Evolutionary conservation across 148 eudicot genomes (phyloP), one percentile per base, ranked within the genome.

Genomic region (Nyssa sinensis): DNA sequence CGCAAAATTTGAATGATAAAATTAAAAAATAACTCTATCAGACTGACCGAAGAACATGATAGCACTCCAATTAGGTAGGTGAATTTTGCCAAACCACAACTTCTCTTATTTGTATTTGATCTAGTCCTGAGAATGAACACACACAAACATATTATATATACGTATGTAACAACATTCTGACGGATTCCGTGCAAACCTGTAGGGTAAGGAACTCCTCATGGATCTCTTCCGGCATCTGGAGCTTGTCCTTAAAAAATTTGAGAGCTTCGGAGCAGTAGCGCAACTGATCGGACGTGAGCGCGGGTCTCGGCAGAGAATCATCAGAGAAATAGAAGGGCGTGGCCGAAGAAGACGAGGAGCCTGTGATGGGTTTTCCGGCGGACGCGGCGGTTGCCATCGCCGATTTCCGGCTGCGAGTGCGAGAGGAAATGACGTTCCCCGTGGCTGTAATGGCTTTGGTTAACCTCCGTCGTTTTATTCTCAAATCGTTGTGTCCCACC

Each of bases 201-300:
- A 91, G 83, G 66, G 73, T 61, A 1, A 65, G 34, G 89, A 94
- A 94, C 82, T 94, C 98, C 19, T 80, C 78, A 30, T 13, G 73
- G 73, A 91, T 83, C 53, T 67, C 32, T 2, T 74, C 71, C 24
- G 83, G 84, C 30, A 67, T 60, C 58, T 67, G 73, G n/a, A 84
- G 34, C 75, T 91, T 91, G 14, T 75, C 67, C 71, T 83, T 86
- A 71, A 94, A 77, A 41, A 73, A 65, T 8, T 68, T 31, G 62
- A 91, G 85, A 67, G 98, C 97, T 53, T 80, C 82, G 49, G 79
- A 77, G 77, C 93, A 91, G 77, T 72, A 24, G 1, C 82, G 80
- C 37, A 81, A 67, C 77, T 91, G 95, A 49, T 88, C 85, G 62
- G 81, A 47, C 1, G 90, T 77, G 75, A 94, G 88, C 35, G 75